phyloP scores from a whole-genome alignment of 441 rosid genomes.

The Erodium trifolium region DNA sequence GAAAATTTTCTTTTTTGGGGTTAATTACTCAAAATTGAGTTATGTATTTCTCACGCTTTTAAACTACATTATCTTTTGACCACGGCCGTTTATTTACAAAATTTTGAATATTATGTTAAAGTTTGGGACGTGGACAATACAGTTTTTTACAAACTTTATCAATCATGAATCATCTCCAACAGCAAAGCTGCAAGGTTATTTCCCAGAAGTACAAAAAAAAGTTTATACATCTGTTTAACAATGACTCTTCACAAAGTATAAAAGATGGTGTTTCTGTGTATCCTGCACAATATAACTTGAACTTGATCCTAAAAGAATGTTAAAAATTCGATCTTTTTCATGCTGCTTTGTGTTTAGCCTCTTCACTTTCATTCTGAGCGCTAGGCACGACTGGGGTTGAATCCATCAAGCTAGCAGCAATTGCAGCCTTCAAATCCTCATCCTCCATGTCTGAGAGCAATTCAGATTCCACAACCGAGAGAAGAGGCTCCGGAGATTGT shows the following conservation, averaged over 20 bases:
- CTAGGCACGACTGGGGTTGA: slow-evolving; percentile 34
- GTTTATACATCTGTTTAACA: background rate
- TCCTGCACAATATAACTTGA: slow-evolving; percentile 13
- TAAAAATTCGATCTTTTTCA: slow-evolving; percentile 2
- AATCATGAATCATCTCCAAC: background rate
- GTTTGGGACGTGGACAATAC: no score
- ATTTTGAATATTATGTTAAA: no score
- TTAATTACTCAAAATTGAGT: no score
- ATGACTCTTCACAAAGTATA: background rate
- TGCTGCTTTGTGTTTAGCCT: slow-evolving; percentile 26
- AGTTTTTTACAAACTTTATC: no score
- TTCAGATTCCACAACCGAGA: slow-evolving; percentile 31
- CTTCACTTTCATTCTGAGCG: slow-evolving; percentile 28
- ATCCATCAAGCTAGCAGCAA: slow-evolving; percentile 82
- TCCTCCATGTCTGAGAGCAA: slow-evolving; percentile 54
- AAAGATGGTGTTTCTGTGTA: slow-evolving; percentile 4
- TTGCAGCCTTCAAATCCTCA: slow-evolving; percentile 74
- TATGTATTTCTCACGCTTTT: no score
- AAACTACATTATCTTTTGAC: no score
- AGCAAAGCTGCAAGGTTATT: background rate
- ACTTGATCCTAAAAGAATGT: background rate
- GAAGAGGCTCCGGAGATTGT: slow-evolving; percentile 19
- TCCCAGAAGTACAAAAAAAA: background rate
- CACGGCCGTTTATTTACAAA: no score
- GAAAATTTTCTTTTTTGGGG: no score